Evolutionary conservation across 441 rosid genomes (phyloP), one percentile per base, ranked within the genome.

Genomic region (Cnidoscolus chayamansa): DNA sequence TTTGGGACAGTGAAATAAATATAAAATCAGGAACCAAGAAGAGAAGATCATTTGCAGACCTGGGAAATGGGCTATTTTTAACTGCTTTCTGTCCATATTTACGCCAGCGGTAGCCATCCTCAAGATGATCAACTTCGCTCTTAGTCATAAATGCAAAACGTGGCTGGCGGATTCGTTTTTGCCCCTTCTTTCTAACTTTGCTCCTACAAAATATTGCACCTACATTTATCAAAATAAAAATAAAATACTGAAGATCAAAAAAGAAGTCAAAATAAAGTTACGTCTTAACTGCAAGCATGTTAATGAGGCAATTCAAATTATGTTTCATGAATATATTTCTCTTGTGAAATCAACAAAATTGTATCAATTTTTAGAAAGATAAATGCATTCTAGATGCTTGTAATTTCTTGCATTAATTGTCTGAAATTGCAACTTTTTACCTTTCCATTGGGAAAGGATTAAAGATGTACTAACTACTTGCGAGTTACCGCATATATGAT

Each of bases 31-130:
- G 3, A 58, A 68, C 37, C 10, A 8, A 37, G n/a, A 43, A 58
- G 66, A 65, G 53, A 74, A 55, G 30, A 72, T 17, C 40, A 65
- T 57, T 43, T 57, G 71, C 76, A 60, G 68, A 88, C 94, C 93
- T 83, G 49, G 98, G 97, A 57, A 79, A 93, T 54, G 98, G 97
- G 64, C 97, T 93, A 59, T 91, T 90, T 76, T 94, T 94, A n/a
- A 94, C 97, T 19, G 97, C 97, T 64, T 94, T 94, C 67, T 91
- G 98, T 70, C 98, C 98, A 78, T 94, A 94, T 80, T 93, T 93
- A 51, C 98, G 82, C 98, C 98, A 91, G 15, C 98, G 77, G 74
- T 93, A 93, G 19, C 98, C 98, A 81, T 93, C 98, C 81, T 93
- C 98, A 68, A 93, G 97, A 81, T 94, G 91, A 81, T 94, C 97